Evolutionary conservation across 768 basidiomycete genomes (phyloP), one percentile per base, ranked within the genome.

Genomic region (Suillus ampliporus): DNA sequence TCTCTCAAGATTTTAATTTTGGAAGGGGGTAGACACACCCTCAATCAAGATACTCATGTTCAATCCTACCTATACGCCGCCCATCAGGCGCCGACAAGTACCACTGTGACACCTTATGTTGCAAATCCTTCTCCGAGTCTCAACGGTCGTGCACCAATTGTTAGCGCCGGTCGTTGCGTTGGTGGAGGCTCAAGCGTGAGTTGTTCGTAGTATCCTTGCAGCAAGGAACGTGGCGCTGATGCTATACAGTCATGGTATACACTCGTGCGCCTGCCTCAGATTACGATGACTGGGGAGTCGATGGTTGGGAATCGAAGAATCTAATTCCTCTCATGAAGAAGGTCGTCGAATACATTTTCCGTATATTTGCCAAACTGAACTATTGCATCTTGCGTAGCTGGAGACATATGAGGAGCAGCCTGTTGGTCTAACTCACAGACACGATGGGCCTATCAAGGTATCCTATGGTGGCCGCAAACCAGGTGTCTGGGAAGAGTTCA

Each of bases 111-210:
- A 3, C 76, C 78, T 62, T 77, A 88, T 61, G 53, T 57, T 5
- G 69, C 65, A 9, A 74, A 74, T 26, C 77, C 80, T 6, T 82
- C 82, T 65, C 74, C 76, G 1, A 83, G 79, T 60, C 72, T 81
- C 41, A 72, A 77, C 7, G 83, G 82, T 5, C 86, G 89, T 4
- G 67, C 75, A 5, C 67, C 76, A 5, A 52, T 84, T 41, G 78
- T 86, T 5, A 77, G 80, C 0, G 69, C 75, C 31, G 88, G 84
- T 0, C 78, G 83, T 58, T 82, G 80, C 46, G 67, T 91, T 6
- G 89, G 89, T 4, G 89, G 89, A 6, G 88, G 88, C 1, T 88
- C 87, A 0, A 76, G 77, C 58, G 80, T 89, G 19, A 90, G 89
- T 65, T 86, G 87, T 87, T 52, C 57, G 81, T 68, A 4, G 7